phyloP scores from a whole-genome alignment of 2,329 filamentous ascomycete species.

The Pseudocercospora pini-densiflorae region DNA sequence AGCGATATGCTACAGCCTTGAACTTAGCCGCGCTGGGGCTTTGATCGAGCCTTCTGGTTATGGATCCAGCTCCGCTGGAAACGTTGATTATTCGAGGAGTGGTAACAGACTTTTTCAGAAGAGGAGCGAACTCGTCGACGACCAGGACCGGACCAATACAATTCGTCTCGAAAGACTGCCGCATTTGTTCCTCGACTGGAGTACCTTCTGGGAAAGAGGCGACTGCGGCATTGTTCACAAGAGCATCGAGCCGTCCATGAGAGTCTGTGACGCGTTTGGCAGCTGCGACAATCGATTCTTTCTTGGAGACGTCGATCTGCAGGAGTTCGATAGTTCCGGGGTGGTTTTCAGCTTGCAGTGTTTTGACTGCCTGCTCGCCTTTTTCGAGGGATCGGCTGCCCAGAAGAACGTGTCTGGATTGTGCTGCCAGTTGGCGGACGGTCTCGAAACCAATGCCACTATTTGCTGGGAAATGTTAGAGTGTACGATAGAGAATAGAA shows the following conservation, averaged over 20 bases:
- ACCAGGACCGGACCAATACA: slow-evolving; percentile 31
- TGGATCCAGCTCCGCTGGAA: slow-evolving; percentile 42
- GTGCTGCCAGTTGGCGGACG: slow-evolving; percentile 40
- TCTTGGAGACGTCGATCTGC: slow-evolving; percentile 33
- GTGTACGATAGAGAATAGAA: not conserved
- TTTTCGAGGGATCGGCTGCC: slow-evolving; percentile 45
- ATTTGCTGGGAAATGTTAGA: slow-evolving; percentile 37
- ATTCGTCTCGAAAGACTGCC: slow-evolving; percentile 34
- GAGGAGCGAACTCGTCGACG: slow-evolving; percentile 33
- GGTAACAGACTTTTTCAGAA: slow-evolving; percentile 32
- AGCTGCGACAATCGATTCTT: slow-evolving; percentile 31
- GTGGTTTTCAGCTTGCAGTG: slow-evolving; percentile 26
- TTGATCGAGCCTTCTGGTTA: slow-evolving; percentile 37
- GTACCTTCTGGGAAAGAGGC: slow-evolving; percentile 21
- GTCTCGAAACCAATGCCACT: slow-evolving; percentile 55
- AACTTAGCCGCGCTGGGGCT: slow-evolving; percentile 37
- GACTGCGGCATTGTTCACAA: slow-evolving; percentile 48
- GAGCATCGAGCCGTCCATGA: slow-evolving; percentile 41
- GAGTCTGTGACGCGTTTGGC: slow-evolving; percentile 28
- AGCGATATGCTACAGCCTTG: slow-evolving; percentile 38
- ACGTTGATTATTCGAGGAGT: slow-evolving; percentile 43
- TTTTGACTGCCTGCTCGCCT: slow-evolving; percentile 41
- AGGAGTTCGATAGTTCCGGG: slow-evolving; percentile 32
- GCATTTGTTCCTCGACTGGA: slow-evolving; percentile 33
- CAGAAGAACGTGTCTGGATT: slow-evolving; percentile 46